Conservation (phyloP, 1,284 basidiomycete species). For the Heterobasidion occidentale region DNA sequence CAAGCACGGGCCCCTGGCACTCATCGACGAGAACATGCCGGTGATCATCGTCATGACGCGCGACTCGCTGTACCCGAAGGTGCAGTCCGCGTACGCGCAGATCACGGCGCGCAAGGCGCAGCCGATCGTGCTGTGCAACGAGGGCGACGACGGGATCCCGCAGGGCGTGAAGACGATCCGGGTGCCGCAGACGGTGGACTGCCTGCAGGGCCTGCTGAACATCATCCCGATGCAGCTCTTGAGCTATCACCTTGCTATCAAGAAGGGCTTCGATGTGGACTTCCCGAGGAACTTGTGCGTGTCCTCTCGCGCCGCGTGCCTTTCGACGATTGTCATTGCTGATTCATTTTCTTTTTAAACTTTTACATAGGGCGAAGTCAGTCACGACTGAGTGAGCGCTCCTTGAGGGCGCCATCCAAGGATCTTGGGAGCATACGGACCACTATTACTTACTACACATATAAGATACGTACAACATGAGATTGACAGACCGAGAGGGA, state of each 20-base stretch:
- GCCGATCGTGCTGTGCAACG: conserved; percentile 95
- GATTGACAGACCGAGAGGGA: too few species aligned
- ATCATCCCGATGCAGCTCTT: conserved; percentile 95
- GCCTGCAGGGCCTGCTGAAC: conserved; percentile 93
- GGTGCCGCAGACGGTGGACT: conserved; percentile 92
- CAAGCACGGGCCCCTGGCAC: conserved; percentile 96
- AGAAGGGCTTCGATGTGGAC: conserved; percentile 96
- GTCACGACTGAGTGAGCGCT: conserved; percentile 70
- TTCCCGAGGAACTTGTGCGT: conserved; percentile 94
- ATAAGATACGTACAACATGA: too few species aligned
- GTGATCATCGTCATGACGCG: conserved; percentile 99
- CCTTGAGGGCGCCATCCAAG: too few species aligned
- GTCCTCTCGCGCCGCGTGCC: conserved; percentile 5
- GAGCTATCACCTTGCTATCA: conserved; percentile 94
- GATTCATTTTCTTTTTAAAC: conserved; percentile 6
- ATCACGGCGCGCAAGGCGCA: conserved; percentile 96
- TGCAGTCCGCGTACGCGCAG: conserved; percentile 92
- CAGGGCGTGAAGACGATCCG: conserved; percentile 80
- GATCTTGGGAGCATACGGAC: neutral
- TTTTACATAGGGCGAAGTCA: conserved; percentile 60
- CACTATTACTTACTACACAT: too few species aligned
- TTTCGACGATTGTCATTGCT: conserved; percentile 4
- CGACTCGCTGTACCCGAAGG: conserved; percentile 98
- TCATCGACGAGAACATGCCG: conserved; percentile 98
- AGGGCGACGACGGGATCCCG: conserved; percentile 80